These are phyloP conservation scores for Darksidea phi DNA, from an alignment of 495 filamentous ascomycete genomes.

Conservation along the genomic window DNA sequence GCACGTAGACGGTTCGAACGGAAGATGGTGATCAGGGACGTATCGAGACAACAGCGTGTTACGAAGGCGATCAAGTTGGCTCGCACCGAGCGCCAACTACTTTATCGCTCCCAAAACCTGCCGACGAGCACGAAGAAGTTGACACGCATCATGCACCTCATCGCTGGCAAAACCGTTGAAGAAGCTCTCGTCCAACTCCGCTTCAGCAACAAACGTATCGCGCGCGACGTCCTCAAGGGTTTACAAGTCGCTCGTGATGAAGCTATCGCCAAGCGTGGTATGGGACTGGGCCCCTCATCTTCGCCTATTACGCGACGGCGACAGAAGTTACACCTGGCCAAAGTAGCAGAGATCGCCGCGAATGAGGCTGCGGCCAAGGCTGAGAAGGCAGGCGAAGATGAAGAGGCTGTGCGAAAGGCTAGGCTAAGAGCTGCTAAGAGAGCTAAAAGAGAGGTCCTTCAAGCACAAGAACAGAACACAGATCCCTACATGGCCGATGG, in stretches of 20 bases:
- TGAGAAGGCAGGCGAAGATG: not conserved
- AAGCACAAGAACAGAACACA: not conserved
- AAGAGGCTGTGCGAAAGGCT: not conserved
- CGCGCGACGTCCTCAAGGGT: conserved; percentile 72
- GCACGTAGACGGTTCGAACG: conserved; percentile 69
- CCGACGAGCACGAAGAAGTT: conserved; percentile 90
- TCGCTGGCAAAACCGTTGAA: conserved; percentile 83
- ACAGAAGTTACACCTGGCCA: not conserved
- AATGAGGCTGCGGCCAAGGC: not conserved
- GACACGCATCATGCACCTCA: conserved; percentile 75
- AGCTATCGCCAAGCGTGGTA: conserved; percentile 74
- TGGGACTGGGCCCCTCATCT: conserved; percentile 65
- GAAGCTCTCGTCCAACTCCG: conserved; percentile 95
- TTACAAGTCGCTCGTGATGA: conserved; percentile 72
- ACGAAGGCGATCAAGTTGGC: conserved; percentile 61
- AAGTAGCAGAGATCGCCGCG: not conserved
- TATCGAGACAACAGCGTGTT: conserved; percentile 66
- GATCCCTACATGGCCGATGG: not conserved
- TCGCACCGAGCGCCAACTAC: conserved; percentile 69
- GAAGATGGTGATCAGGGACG: conserved; percentile 72
- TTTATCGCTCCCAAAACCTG: conserved; percentile 62
- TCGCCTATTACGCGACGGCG: not conserved
- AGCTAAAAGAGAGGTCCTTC: too few species aligned
- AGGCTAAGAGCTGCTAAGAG: not conserved
- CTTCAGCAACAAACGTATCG: conserved; percentile 90